Evolutionary conservation across 768 basidiomycete species (phyloP).

Genomic region (Crassisporium funariophilum): DNA sequence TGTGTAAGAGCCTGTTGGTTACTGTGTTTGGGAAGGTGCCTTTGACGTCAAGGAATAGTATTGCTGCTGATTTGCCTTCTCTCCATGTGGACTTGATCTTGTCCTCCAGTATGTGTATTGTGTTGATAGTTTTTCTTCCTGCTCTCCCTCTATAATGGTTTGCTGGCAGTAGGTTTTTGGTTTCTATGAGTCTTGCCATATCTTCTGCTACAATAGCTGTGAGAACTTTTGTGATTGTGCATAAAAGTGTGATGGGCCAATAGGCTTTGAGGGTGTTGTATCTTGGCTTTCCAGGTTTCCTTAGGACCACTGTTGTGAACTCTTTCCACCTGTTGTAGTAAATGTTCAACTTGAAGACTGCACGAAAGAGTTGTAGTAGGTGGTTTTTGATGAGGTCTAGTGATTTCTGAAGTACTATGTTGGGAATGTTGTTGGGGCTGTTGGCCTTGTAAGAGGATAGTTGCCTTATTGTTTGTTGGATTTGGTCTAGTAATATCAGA

Average conservation of each 20-base stretch:
- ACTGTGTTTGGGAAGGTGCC: constrained; percentile 36
- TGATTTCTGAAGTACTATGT: not conserved
- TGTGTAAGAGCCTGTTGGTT: constrained; percentile 19
- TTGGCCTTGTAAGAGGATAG: not conserved
- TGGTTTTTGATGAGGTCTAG: not conserved
- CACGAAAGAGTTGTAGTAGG: not conserved
- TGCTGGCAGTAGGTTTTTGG: not conserved
- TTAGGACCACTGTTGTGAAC: constrained; percentile 1
- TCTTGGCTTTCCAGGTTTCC: constrained; percentile 4
- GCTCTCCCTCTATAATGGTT: not conserved
- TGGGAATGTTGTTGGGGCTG: not conserved
- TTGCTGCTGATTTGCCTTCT: not conserved
- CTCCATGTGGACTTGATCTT: constrained; percentile 36
- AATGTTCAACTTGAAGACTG: not conserved
- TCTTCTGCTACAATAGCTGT: not conserved
- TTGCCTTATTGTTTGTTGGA: not conserved
- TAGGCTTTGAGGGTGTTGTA: constrained; percentile 8
- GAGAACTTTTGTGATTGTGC: constrained; percentile 1
- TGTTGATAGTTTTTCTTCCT: not conserved
- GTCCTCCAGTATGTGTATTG: constrained; percentile 15
- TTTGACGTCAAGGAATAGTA: constrained; percentile 37
- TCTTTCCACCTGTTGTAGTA: not conserved
- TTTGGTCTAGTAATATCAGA: not conserved
- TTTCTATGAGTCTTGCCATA: not conserved
- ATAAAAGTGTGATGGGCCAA: constrained; percentile 4